Percentiles rank a stretch among this genome's conserved stretches.
phyloP scores from a whole-genome alignment of 208 protist species.

The Leishmania mexicana region DNA sequence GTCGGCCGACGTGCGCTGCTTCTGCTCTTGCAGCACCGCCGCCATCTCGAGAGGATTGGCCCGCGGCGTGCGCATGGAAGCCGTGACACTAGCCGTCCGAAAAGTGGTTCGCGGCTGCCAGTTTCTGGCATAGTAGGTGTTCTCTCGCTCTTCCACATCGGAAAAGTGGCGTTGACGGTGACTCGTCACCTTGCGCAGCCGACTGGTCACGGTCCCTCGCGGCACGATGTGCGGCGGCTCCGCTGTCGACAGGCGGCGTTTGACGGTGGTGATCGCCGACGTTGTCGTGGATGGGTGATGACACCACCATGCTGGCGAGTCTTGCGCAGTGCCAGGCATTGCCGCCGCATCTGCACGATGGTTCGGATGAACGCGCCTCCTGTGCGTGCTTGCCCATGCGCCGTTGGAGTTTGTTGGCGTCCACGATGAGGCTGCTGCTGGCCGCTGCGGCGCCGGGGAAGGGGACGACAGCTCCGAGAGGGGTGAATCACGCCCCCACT shows the following conservation, averaged over 20 bases:
- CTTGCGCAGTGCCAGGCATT: neutral
- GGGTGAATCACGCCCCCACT: neutral
- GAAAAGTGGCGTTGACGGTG: slow-evolving; percentile 15
- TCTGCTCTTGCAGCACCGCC: neutral
- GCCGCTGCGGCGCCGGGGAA: neutral
- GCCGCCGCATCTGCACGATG: neutral
- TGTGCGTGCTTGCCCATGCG: neutral
- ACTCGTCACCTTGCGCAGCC: slow-evolving; percentile 16
- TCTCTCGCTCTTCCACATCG: slow-evolving; percentile 8
- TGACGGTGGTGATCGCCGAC: neutral
- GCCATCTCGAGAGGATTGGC: neutral
- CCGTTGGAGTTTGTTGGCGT: neutral
- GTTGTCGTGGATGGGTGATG: neutral
- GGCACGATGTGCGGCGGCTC: slow-evolving; percentile 13
- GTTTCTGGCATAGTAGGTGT: slow-evolving; percentile 1
- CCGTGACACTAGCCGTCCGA: neutral
- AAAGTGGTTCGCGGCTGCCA: slow-evolving; percentile 7
- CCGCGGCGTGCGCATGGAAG: neutral
- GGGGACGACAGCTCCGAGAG: neutral
- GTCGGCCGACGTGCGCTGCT: neutral
- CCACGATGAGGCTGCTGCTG: neutral
- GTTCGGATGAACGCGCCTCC: neutral
- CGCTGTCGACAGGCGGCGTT: slow-evolving; percentile 6
- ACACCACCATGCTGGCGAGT: neutral
- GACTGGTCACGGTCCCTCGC: slow-evolving; percentile 17